Evolutionary conservation across 2,329 filamentous ascomycete genomes (phyloP), one percentile per base, ranked within the genome.

Genomic region (Dactylellina leptospora): DNA sequence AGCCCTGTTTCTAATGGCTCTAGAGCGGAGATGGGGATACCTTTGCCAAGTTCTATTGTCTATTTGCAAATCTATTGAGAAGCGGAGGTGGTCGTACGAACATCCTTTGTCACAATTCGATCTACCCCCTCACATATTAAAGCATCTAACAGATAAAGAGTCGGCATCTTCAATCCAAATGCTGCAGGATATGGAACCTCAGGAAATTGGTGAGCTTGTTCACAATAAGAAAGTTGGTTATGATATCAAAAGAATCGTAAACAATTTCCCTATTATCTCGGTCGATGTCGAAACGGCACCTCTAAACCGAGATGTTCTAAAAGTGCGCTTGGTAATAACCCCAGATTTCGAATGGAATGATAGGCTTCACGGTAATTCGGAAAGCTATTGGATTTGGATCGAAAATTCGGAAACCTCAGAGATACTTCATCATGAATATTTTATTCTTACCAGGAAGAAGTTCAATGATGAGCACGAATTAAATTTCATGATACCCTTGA

Each of bases 311-410:
- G 93, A 99, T 78, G 93, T 99, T 0, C 83, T 99, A 73, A 87
- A 93, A n/a, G 92, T 99, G 77, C 89, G 90, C 77, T 85, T 99
- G 0, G 91, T 85, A 76, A 85, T 99, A 16, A 91, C 89, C 1
- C 92, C 95, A 0, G 93, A 97, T 55, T 99, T 99, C 78, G 84
- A 84, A 36, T 99, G 95, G 95, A 96, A 96, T 76, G 93, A 97
- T 75, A 88, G 90, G 48, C 86, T 96, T 69, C 93, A 99, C 78
- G 96, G 96, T 16, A 92, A 88, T 1, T 97, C 93, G 0, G 95
- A 99, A 78, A 93, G 93, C 2, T 99, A 96, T 81, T 99, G 96
- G 86, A 90, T 99, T 66, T 99, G 95, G 96, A 93, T 99, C 2
- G 95, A 99, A 80, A 96, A 97, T 78, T 97, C 93, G 0, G 95